phyloP scores from a whole-genome alignment of 192 early-diverging fungal genomes.

The Umbelopsis vinacea region DNA sequence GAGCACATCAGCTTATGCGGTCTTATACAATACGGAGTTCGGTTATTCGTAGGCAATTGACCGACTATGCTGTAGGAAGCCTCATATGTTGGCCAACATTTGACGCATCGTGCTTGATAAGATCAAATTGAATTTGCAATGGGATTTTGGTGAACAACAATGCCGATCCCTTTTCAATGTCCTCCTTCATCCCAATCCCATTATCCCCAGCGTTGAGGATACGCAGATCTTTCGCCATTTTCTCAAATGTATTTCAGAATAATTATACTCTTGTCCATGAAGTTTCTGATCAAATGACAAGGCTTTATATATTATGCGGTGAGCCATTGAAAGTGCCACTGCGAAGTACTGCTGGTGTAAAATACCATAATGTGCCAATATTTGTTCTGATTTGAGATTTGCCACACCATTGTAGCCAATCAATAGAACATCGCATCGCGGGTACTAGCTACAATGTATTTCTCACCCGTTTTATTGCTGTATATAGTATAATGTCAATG shows the following conservation, averaged over 20 bases:
- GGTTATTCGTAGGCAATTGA: constrained; percentile 31
- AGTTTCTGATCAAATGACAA: constrained; percentile 82
- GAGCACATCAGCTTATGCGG: no score
- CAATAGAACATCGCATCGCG: constrained; percentile 64
- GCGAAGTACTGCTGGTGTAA: constrained; percentile 76
- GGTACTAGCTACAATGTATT: constrained; percentile 66
- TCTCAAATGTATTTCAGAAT: constrained; percentile 61
- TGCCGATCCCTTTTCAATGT: background rate
- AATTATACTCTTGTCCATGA: constrained; percentile 71
- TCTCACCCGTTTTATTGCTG: constrained; percentile 87
- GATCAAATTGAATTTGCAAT: constrained; percentile 47
- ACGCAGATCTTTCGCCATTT: constrained; percentile 53
- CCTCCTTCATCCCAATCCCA: no score
- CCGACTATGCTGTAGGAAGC: constrained; percentile 80
- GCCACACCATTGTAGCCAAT: constrained; percentile 85
- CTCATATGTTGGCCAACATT: constrained; percentile 72
- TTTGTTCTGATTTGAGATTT: no score
- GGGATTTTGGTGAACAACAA: no score
- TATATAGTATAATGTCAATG: constrained; percentile 64
- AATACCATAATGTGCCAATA: no score
- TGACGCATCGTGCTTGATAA: constrained; percentile 69
- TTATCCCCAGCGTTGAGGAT: constrained; percentile 30
- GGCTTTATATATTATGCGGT: constrained; percentile 85
- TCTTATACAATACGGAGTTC: background rate
- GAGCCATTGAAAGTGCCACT: constrained; percentile 82